These are phyloP conservation scores for Wallacemonas sp. DNA, from an alignment of 208 protist species.

Conservation along the genomic window DNA sequence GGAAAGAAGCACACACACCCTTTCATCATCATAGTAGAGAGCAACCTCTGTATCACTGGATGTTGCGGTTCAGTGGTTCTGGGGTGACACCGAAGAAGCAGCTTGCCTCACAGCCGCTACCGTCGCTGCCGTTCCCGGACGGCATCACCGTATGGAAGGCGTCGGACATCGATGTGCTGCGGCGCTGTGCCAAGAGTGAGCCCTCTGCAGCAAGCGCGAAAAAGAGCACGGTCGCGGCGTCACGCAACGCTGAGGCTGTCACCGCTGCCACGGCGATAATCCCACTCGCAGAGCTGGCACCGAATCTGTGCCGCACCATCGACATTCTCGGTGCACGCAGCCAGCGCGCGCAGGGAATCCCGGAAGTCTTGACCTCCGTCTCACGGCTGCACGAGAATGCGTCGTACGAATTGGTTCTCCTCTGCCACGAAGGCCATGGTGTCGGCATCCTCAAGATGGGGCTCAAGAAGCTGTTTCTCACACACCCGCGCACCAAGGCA, in stretches of 20 bases:
- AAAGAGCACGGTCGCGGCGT: background rate
- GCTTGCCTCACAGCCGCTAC: slow-evolving; percentile 18
- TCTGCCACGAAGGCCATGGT: slow-evolving; percentile 42
- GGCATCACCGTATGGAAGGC: slow-evolving; percentile 65
- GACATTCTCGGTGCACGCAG: slow-evolving; percentile 71
- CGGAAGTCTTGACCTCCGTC: slow-evolving; percentile 61
- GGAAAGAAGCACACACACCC: background rate
- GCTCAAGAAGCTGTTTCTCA: slow-evolving; percentile 88
- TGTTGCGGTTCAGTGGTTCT: background rate
- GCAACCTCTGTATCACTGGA: background rate
- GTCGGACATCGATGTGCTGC: slow-evolving; percentile 27
- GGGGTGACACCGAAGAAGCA: slow-evolving; percentile 5
- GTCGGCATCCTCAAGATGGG: slow-evolving; percentile 91
- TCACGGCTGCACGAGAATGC: slow-evolving; percentile 46
- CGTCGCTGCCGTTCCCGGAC: slow-evolving; percentile 40
- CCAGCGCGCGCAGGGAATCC: slow-evolving; percentile 54
- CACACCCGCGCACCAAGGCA: slow-evolving; percentile 30
- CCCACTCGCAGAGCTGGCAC: slow-evolving; percentile 17
- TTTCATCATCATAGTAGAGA: too few species aligned
- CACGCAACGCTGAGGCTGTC: slow-evolving; percentile 17
- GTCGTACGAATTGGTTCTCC: slow-evolving; percentile 68
- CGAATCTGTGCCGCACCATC: slow-evolving; percentile 61
- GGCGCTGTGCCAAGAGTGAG: background rate
- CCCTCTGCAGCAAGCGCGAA: background rate
- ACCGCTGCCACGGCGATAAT: slow-evolving; percentile 11